Evolutionary conservation across 441 rosid species (phyloP).

Genomic region (Brassica hybrid): DNA sequence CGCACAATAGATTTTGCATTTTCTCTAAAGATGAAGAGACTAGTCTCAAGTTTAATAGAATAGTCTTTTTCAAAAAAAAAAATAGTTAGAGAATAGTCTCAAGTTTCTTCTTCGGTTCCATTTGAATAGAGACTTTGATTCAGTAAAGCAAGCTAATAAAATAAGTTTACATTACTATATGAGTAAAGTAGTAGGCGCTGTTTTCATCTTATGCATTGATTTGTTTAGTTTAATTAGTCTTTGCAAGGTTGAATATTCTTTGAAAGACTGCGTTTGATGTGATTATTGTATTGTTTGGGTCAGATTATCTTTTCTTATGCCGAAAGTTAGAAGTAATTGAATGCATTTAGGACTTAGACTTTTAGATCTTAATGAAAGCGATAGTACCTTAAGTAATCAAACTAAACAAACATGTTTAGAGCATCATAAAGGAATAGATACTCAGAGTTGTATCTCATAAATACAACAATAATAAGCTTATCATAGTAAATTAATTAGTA

Average conservation of each 20-base stretch:
- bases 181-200: slow-evolving; percentile 9
- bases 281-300: slow-evolving; percentile 7
- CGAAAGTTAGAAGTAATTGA: slow-evolving; percentile 35
- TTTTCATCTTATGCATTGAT: not conserved
- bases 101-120: slow-evolving; percentile 23
- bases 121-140: slow-evolving; percentile 29
- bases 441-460: slow-evolving; percentile 1
- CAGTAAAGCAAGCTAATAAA: slow-evolving; percentile 15
- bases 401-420: slow-evolving; percentile 6
- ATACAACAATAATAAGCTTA: not conserved
- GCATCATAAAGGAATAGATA: not conserved
- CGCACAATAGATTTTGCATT: slow-evolving; percentile 52
- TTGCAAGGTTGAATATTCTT: slow-evolving; percentile 32
- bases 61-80: slow-evolving; percentile 9
- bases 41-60: slow-evolving; percentile 52
- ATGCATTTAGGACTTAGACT: slow-evolving; percentile 32
- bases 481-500: not conserved
- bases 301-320: slow-evolving; percentile 28
- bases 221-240: slow-evolving; percentile 11
- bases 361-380: slow-evolving; percentile 35
- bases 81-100: not conserved
- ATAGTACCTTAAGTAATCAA: slow-evolving; percentile 34
- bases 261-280: slow-evolving; percentile 26
- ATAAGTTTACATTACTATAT: slow-evolving; percentile 8
- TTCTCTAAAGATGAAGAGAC: slow-evolving; percentile 84